These are phyloP conservation scores for Kickxella alabastrina DNA, from an alignment of 192 early-diverging fungal genomes.

Conservation along the genomic window DNA sequence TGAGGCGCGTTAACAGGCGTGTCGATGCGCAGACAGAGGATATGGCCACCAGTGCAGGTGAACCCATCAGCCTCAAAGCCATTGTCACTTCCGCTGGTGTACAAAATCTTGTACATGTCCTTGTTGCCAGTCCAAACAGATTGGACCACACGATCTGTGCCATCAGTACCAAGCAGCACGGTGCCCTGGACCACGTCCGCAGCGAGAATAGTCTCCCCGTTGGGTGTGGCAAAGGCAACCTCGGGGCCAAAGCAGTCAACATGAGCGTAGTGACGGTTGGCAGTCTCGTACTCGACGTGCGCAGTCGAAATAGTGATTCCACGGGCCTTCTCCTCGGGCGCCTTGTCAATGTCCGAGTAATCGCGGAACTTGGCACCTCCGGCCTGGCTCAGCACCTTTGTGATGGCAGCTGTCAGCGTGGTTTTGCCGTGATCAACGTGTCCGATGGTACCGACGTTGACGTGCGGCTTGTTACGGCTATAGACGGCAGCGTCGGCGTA, in stretches of 20 bases:
- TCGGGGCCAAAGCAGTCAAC: constrained; percentile 65
- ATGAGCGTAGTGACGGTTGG: constrained; percentile 87
- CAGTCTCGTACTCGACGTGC: constrained; percentile 96
- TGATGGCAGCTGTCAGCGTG: constrained; percentile 97
- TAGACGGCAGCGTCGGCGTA: constrained; percentile 64
- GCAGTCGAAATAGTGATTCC: constrained; percentile 98
- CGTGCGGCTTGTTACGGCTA: constrained; percentile 86
- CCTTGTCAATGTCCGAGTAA: constrained; percentile 97
- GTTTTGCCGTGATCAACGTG: constrained; percentile 99
- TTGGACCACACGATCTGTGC: constrained; percentile 20
- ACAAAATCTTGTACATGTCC: constrained; percentile 25
- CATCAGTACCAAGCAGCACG: constrained; percentile 30
- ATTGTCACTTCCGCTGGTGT: background rate
- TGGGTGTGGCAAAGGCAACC: constrained; percentile 23
- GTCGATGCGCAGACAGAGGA: constrained; percentile 32
- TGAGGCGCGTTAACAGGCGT: constrained; percentile 7
- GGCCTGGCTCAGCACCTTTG: constrained; percentile 80
- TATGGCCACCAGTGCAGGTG: constrained; percentile 38
- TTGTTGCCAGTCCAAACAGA: constrained; percentile 18
- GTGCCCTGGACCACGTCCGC: constrained; percentile 14
- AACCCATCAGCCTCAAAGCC: constrained; percentile 16
- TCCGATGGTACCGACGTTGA: constrained; percentile 98
- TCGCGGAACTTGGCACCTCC: constrained; percentile 89
- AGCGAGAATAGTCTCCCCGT: constrained; percentile 5
- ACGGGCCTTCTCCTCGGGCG: constrained; percentile 95